Evolutionary conservation across 352 stramenopile genomes (phyloP), one percentile per base, ranked within the genome.

Genomic region (Pythium vanterpoolii): DNA sequence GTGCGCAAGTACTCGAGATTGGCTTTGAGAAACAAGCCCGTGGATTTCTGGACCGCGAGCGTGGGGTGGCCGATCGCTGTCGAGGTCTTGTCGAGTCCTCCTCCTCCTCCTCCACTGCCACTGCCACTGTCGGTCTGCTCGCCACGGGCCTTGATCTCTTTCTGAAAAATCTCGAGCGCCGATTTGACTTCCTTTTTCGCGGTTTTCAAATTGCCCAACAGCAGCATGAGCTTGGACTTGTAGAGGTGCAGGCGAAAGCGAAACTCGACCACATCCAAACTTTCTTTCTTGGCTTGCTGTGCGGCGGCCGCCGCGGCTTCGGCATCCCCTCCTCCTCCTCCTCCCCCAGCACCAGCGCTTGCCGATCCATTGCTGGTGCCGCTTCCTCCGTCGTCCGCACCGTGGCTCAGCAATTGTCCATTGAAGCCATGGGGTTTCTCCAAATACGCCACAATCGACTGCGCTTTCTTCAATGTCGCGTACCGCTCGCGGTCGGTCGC

Each of bases 1-100:
- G 89, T 87, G 50, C 92, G 83, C 74, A 98, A 83, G 86, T 97
- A 96, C 78, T 97, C 91, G 56, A 97, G 74, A 57, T 98, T 96
- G 14, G 91, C 91, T 73, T 96, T 97, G 27, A 98, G 72, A 71
- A 96, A 98, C 55, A 97, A 69, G 43, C 77, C 89, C 21, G 86
- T 92, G 23, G 89, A 86, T 67, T 97, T 96, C 57, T 96, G 85
- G 45, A 96, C 76, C n/a, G 73, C 71, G 6, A 90, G 60, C 40
- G 83, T 78, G 38, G 87, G 89, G 33, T 96, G 80, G 40, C 82
- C 79, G 60, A 92, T 88, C 21, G 70, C 64, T 9, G 80, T 87
- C 31, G 80, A 87, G 13, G 83, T 90, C 56, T 90, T 91, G 44
- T 90, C 86, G 11, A 68, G 79, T 31, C 74, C 43, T 8, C n/a